Percentiles rank a stretch among this genome's conserved stretches.
Evolutionary conservation across 257 asterid species (phyloP).

Genomic region (Scutellaria galericulata): DNA sequence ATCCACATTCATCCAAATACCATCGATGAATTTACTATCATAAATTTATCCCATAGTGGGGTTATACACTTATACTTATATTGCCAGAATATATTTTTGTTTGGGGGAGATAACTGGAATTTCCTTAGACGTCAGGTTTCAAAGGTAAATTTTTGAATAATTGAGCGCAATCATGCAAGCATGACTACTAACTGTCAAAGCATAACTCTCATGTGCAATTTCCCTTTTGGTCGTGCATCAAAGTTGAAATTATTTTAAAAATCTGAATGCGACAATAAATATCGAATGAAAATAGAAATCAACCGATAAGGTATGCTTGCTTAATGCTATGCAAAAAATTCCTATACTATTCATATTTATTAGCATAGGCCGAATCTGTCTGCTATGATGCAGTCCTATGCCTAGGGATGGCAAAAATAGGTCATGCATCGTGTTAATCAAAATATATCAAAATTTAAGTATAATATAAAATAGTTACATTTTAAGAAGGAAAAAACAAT

Average conservation of each 20-base stretch:
- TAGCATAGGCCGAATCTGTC: neutral
- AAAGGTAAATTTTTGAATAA: neutral
- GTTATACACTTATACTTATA: neutral
- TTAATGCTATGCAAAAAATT: neutral
- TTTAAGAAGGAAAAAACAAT: too few relatives aligned
- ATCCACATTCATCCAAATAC: too few relatives aligned
- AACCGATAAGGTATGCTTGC: too few relatives aligned
- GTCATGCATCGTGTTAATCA: too few relatives aligned
- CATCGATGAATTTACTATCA: too few relatives aligned
- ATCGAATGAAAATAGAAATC: too few relatives aligned
- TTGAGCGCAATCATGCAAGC: neutral
- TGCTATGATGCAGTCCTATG: neutral
- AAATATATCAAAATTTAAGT: too few relatives aligned
- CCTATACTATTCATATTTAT: neutral
- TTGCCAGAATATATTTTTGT: neutral
- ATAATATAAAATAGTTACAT: too few relatives aligned
- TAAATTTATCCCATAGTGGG: neutral
- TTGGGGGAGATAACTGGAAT: neutral
- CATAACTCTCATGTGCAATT: neutral
- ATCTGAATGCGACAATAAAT: neutral
- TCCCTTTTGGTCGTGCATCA: neutral
- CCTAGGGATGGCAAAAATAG: too few relatives aligned
- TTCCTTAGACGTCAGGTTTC: neutral
- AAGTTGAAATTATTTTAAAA: neutral
- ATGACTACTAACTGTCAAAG: neutral